Percentiles rank a stretch among this genome's conserved stretches.
Conservation (phyloP, 2,329 filamentous ascomycete species). For the Thelonectria olida region DNA sequence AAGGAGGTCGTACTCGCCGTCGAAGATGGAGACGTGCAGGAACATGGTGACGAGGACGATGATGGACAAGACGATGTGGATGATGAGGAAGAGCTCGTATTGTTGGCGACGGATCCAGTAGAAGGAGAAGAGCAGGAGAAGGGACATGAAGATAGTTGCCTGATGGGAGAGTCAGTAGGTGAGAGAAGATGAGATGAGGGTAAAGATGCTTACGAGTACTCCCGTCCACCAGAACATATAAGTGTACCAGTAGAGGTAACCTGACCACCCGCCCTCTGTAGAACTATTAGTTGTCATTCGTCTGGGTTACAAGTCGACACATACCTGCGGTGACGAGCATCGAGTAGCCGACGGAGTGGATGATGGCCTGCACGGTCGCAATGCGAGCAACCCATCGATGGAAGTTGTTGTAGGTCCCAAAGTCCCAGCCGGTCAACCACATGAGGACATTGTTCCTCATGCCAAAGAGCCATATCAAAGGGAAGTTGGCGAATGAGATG, state of each 20-base stretch:
- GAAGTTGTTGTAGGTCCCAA: conserved; percentile 72
- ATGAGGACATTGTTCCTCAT: conserved; percentile 73
- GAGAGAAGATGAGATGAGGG: background rate
- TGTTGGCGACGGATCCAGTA: conserved; percentile 60
- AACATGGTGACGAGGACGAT: conserved; percentile 60
- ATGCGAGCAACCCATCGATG: conserved; percentile 74
- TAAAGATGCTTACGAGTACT: conserved; percentile 48
- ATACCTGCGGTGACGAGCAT: conserved; percentile 52
- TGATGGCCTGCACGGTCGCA: conserved; percentile 67
- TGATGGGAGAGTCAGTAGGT: conserved; percentile 21
- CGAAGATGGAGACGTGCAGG: conserved; percentile 64
- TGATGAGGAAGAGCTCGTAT: conserved; percentile 61
- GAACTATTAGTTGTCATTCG: conserved; percentile 9
- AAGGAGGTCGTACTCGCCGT: conserved; percentile 56
- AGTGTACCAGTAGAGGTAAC: conserved; percentile 49
- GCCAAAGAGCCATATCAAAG: conserved; percentile 72
- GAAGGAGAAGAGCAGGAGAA: conserved; percentile 56
- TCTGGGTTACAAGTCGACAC: background rate
- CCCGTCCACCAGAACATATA: conserved; percentile 61
- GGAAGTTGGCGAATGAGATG: conserved; percentile 70
- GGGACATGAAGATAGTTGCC: conserved; percentile 57
- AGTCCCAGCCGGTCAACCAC: conserved; percentile 75
- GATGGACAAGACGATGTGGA: conserved; percentile 62
- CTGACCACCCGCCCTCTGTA: conserved; percentile 50
- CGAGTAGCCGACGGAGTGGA: conserved; percentile 70